These are phyloP conservation scores for Arabidopsis hybrid DNA, from an alignment of 441 rosid genomes.

Conservation along the genomic window DNA sequence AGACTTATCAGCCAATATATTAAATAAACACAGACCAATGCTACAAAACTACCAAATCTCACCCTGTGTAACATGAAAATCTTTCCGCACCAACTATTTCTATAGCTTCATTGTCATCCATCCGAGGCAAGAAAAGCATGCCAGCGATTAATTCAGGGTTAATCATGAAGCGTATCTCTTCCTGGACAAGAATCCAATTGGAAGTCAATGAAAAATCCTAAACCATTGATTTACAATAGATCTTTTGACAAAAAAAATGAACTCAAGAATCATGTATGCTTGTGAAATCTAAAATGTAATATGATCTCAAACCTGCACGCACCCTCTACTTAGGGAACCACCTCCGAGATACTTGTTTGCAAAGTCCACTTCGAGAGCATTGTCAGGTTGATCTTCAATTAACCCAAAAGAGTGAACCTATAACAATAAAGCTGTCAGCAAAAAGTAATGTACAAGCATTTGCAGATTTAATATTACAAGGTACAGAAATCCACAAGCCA, in stretches of 20 bases:
- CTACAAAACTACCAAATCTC: constrained; percentile 32
- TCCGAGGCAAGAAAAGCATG: constrained; percentile 90
- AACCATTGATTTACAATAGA: neutral
- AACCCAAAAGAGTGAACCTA: constrained; percentile 70
- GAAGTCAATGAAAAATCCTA: neutral
- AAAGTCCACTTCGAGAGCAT: constrained; percentile 88
- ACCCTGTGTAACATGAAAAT: constrained; percentile 88
- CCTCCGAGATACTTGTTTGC: constrained; percentile 93
- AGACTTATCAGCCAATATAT: constrained; percentile 4
- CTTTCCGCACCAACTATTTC: constrained; percentile 89
- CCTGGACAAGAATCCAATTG: constrained; percentile 54
- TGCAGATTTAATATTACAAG: constrained; percentile 1
- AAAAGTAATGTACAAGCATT: constrained; percentile 8
- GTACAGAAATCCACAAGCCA: constrained; percentile 7
- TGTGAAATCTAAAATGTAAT: constrained; percentile 21
- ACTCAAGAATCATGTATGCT: constrained; percentile 16
- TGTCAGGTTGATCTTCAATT: constrained; percentile 77
- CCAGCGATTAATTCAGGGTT: constrained; percentile 93
- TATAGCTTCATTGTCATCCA: constrained; percentile 90
- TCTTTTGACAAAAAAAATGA: constrained; percentile 6
- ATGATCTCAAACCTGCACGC: constrained; percentile 74
- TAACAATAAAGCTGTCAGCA: constrained; percentile 22
- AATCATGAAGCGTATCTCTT: constrained; percentile 97
- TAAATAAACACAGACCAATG: constrained; percentile 14
- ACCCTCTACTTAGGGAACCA: constrained; percentile 86